Evolutionary conservation across 805 yeast species (phyloP).

Genomic region (Candida golubevii): DNA sequence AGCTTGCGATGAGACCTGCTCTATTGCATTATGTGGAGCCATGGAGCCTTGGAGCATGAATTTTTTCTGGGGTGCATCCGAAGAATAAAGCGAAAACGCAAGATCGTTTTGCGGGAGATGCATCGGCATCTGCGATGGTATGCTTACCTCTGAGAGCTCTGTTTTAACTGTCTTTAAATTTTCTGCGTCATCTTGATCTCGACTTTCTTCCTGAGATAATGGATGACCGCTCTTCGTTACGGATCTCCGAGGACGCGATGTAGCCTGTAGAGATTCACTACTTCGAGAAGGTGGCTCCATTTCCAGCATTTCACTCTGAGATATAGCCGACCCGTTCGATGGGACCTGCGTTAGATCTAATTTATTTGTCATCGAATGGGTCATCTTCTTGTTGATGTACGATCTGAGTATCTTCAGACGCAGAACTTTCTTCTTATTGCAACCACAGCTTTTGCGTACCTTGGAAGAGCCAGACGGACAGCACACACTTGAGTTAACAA

Average conservation of each 20-base stretch:
- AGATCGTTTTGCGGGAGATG: too few species aligned
- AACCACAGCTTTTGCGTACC: constrained; percentile 26
- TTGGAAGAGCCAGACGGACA: constrained; percentile 24
- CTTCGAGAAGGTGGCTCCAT: background rate
- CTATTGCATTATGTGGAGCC: background rate
- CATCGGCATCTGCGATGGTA: too few species aligned
- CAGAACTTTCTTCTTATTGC: constrained; percentile 28
- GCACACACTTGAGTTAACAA: constrained; percentile 32
- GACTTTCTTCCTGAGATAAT: too few species aligned
- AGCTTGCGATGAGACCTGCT: background rate
- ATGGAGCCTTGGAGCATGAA: background rate
- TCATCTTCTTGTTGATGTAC: constrained; percentile 24
- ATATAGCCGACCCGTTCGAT: background rate
- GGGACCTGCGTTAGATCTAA: too few species aligned
- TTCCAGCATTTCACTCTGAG: background rate
- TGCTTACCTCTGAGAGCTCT: too few species aligned
- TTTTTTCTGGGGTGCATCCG: background rate
- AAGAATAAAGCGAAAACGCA: too few species aligned
- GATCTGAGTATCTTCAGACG: constrained; percentile 33
- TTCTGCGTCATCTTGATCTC: too few species aligned
- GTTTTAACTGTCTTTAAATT: too few species aligned
- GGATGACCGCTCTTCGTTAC: too few species aligned
- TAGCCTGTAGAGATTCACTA: background rate
- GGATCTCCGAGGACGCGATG: too few species aligned
- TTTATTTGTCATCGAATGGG: background rate